Base-by-base conservation (phyloP, 805 yeast species). In the Cyberlindnera subsufficiens region DNA sequence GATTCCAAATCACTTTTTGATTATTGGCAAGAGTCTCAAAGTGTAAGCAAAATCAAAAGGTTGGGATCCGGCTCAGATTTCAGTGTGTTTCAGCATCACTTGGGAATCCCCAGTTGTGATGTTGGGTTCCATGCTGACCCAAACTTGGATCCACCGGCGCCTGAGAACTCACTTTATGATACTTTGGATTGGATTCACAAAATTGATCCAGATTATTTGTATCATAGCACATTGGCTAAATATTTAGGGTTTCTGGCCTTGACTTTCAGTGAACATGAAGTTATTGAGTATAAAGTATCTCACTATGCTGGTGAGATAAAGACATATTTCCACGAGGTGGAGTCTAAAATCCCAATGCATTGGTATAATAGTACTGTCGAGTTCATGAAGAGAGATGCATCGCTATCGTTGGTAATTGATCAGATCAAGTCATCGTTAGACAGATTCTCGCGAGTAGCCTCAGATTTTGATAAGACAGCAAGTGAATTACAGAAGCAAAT, bases 31-130 rank as follows among this genome's bases (percentile, higher is more conserved):
- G 51, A 58, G 8, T 11, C 29, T 15, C 53, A 55, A 14, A 58
- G 66, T 32, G 66, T 62, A 39, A 66, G 67, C 8, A 37, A 17
- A 0, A 65, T 78, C 38, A 58, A 53, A 3, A 54, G 65, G 17
- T 64, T 78, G 13, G 76, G 78, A 3, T 69, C 77, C 14, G 40
- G 34, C 8, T 18, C 34, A 4, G 40, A 37, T 19, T 30, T 25
- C 17, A 37, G 29, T 11, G 78, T 77, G 9, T 80, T 81, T 51
- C 86, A 82, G 58, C 75, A 75, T 52, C 80, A 77, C 55, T 58
- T 82, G 49, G 90, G 88, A 6, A 74, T 83, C 32, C 86, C 90
- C 2, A 71, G 84, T 0, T 69, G 78, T 10, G 71, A 71, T 40
- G 58, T 78, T 41, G 74, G 77, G 8, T 75, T 72, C 51, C 40